phyloP scores from a whole-genome alignment of 305 asterid species.

The Salvia sclarea region DNA sequence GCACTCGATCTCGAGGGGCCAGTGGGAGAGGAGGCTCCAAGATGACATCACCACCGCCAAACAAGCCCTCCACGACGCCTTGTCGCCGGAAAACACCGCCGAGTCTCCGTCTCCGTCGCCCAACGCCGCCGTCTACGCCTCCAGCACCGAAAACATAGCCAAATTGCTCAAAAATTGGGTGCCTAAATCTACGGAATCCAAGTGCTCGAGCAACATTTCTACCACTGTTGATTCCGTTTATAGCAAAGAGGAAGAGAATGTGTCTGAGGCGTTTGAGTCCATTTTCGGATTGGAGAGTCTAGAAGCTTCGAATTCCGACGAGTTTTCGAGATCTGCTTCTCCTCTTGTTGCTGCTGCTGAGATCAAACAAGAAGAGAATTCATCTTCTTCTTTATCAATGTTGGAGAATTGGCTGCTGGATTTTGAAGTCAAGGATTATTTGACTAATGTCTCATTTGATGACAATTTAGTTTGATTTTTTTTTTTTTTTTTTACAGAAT shows the following conservation, averaged over 20 bases:
- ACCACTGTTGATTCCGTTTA: conserved; percentile 30
- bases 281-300: conserved; percentile 57
- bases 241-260: conserved; percentile 39
- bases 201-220: neutral
- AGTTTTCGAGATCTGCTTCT: conserved; percentile 51
- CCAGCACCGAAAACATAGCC: conserved; percentile 78
- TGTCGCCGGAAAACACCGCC: conserved; percentile 40
- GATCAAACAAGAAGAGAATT: conserved; percentile 38
- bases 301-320: conserved; percentile 56
- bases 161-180: conserved; percentile 69
- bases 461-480: conserved; percentile 42
- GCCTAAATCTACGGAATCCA: conserved; percentile 7
- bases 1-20: conserved; percentile 58
- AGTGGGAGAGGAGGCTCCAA: conserved; percentile 85
- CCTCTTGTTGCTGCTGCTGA: conserved; percentile 37
- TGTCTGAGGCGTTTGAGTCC: conserved; percentile 54
- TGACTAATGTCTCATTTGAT: conserved; percentile 42
- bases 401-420: conserved; percentile 74
- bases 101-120: neutral
- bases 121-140: conserved; percentile 50
- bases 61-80: conserved; percentile 84
- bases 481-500: neutral
- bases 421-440: conserved; percentile 54
- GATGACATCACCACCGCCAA: conserved; percentile 76
- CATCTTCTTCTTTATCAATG: conserved; percentile 49